These are phyloP conservation scores for Rubus idaeus DNA, from an alignment of 306 rosid species.

Conservation along the genomic window DNA sequence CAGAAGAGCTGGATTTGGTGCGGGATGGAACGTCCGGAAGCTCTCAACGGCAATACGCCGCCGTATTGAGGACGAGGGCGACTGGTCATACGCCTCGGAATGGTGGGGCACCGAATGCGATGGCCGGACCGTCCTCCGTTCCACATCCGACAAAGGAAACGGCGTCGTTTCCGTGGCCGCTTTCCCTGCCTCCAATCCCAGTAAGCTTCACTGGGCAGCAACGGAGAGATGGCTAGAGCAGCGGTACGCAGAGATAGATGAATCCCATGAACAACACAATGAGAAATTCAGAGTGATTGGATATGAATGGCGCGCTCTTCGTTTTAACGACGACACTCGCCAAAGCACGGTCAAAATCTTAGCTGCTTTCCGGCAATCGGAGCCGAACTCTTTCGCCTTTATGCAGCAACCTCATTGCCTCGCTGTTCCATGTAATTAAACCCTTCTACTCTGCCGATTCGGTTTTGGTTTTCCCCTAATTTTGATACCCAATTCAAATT, in stretches of 20 bases:
- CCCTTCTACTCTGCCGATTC: neutral
- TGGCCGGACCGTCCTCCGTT: slow-evolving; percentile 58
- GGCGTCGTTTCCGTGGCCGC: slow-evolving; percentile 78
- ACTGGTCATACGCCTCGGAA: slow-evolving; percentile 86
- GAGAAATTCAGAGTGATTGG: slow-evolving; percentile 65
- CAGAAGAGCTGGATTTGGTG: slow-evolving; percentile 21
- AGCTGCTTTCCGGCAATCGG: slow-evolving; percentile 52
- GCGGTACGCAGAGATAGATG: slow-evolving; percentile 54
- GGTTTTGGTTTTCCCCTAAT: neutral
- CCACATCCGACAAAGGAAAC: slow-evolving; percentile 75
- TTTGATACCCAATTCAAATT: neutral
- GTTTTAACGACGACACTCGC: slow-evolving; percentile 76
- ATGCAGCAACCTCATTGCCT: slow-evolving; percentile 93
- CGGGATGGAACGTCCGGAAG: slow-evolving; percentile 42
- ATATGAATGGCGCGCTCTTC: slow-evolving; percentile 90
- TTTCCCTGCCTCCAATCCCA: slow-evolving; percentile 74
- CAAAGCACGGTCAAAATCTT: slow-evolving; percentile 80
- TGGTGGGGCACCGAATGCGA: slow-evolving; percentile 77
- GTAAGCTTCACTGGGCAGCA: slow-evolving; percentile 50
- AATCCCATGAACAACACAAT: slow-evolving; percentile 25
- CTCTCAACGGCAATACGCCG: slow-evolving; percentile 57
- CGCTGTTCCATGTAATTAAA: slow-evolving; percentile 82
- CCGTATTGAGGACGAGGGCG: slow-evolving; percentile 69
- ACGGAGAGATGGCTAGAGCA: slow-evolving; percentile 68
- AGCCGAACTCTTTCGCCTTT: slow-evolving; percentile 50